Conservation (phyloP, 495 filamentous ascomycete species). For the Chaetomium cochliodes region DNA sequence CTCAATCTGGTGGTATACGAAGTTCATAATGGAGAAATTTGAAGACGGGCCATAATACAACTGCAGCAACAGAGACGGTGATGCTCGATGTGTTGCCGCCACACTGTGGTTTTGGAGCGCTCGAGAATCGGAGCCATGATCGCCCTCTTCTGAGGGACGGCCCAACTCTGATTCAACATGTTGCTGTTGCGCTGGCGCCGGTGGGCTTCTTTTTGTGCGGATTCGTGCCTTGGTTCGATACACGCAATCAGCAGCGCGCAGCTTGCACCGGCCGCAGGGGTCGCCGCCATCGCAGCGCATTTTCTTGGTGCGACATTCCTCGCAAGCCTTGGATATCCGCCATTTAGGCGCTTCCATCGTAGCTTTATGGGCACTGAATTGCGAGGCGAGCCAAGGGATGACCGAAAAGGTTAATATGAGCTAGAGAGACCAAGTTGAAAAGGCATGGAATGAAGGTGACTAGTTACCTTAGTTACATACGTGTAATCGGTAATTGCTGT, state of each 20-base stretch:
- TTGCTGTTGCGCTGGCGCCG: background rate
- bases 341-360: conserved; percentile 7
- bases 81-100: conserved; percentile 10
- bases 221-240: conserved; percentile 7
- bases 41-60: conserved; percentile 10
- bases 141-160: background rate
- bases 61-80: conserved; percentile 1
- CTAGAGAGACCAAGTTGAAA: too few relatives aligned
- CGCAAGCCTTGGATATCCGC: conserved; percentile 13
- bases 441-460: too few relatives aligned
- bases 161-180: background rate
- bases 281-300: conserved; percentile 15
- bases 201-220: background rate
- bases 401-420: too few relatives aligned
- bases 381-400: too few relatives aligned
- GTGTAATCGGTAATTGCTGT: too few relatives aligned
- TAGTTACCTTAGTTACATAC: too few relatives aligned
- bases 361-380: background rate
- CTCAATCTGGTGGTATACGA: conserved; percentile 6
- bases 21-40: conserved; percentile 8
- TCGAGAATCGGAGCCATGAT: conserved; percentile 3
- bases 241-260: conserved; percentile 6
- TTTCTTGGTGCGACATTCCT: conserved; percentile 13
- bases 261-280: conserved; percentile 8
- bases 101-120: conserved; percentile 5